Base-by-base conservation (phyloP, 129 eudicot species). In the Flaveria brownii region DNA sequence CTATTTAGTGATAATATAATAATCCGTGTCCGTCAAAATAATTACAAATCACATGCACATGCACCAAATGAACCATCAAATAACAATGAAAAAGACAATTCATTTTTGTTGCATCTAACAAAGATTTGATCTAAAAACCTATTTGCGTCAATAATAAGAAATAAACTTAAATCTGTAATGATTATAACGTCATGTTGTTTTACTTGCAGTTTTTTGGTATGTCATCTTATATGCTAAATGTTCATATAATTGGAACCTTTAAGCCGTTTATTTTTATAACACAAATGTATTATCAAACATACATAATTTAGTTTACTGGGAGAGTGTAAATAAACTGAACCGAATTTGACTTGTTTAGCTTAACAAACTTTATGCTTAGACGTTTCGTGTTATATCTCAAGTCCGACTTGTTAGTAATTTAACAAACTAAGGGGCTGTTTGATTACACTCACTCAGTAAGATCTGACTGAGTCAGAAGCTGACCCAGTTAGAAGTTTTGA, bases 31-130 rank as follows among this genome's bases (percentile, higher is more conserved):
- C 64, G 1, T 22, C 6, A 57, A 57, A 57, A 50, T 18, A 57
- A 22, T 9, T 20, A 57, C 33, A 57, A 57, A 23, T 28, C 30
- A 47, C 42, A 23, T 41, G 30, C 60, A 26, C 23, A 28, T 2
- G 10, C 49, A 66, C 13, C 14, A 20, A 30, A 72, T 52, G 63
- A 72, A 6, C 77, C 56, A 57, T 73, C 9, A 13, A 41, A 41
- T 41, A 28, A 73, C 43, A 73, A 56, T 7, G 16, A 45, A 1
- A 57, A 73, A 55, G 68, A 41, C 33, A 42, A 73, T 33, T 18
- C 14, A 45, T 8, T 45, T 20, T 36, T 73, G 41, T 43, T 73
- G 68, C 68, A 12, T 39, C 63, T 15, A 56, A 72, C 77, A 72
- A 72, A 56, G 68, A 36, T 72, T 13, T 39, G 39, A 51, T 55